A percentile compares a stretch with the other conserved stretches of the same genome.
Evolutionary conservation across 2,329 filamentous ascomycete genomes (phyloP).

Genomic region (Mariannaea elegans): DNA sequence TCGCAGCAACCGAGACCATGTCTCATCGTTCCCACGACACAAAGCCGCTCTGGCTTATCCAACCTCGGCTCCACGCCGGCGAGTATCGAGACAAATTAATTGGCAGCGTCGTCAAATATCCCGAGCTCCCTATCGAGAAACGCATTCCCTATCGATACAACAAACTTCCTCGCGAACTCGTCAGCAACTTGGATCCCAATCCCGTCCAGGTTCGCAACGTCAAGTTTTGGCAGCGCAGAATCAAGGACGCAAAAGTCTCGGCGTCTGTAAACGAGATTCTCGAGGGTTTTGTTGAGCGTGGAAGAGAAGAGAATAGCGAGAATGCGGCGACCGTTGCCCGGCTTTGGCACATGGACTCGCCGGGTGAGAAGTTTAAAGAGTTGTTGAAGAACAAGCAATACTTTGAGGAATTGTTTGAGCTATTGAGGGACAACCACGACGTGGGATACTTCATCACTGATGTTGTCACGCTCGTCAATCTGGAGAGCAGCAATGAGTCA

Average conservation of each 20-base stretch:
- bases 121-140: slow-evolving; percentile 15
- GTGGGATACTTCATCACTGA: slow-evolving; percentile 21
- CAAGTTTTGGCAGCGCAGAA: slow-evolving; percentile 20
- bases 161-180: slow-evolving; percentile 17
- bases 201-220: slow-evolving; percentile 20
- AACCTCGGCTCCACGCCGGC: slow-evolving; percentile 14
- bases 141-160: slow-evolving; percentile 18
- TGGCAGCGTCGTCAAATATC: slow-evolving; percentile 20
- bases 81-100: slow-evolving; percentile 22
- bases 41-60: slow-evolving; percentile 21
- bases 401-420: slow-evolving; percentile 20
- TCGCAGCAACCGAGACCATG: slow-evolving; percentile 9
- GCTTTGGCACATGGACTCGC: slow-evolving; percentile 22
- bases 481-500: slow-evolving; percentile 7
- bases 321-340: slow-evolving; percentile 12
- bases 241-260: slow-evolving; percentile 18
- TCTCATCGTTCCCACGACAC: slow-evolving; percentile 12
- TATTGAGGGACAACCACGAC: slow-evolving; percentile 18
- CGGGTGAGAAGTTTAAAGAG: slow-evolving; percentile 17
- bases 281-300: slow-evolving; percentile 38
- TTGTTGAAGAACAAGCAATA: slow-evolving; percentile 23
- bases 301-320: slow-evolving; percentile 30
- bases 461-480: slow-evolving; percentile 19
- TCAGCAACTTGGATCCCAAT: slow-evolving; percentile 17
- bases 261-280: slow-evolving; percentile 36